phyloP scores from a whole-genome alignment of 768 basidiomycete species.

The Lentinula lateritia region DNA sequence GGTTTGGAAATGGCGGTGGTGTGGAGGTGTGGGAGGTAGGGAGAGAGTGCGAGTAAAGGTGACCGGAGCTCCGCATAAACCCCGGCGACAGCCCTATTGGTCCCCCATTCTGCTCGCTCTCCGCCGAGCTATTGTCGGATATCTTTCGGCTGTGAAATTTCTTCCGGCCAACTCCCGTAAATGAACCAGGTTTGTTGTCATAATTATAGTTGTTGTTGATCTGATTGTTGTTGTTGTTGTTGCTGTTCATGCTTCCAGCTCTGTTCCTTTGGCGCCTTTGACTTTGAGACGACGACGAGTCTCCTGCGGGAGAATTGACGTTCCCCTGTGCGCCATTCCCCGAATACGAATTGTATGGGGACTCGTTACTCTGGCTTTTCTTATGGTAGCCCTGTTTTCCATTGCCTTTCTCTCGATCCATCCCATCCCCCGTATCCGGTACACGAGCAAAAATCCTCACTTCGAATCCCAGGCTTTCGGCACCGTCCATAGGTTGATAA shows the following conservation, averaged over 20 bases:
- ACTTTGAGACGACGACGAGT: neutral
- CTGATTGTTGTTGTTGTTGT: neutral
- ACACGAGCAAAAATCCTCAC: constrained; percentile 67
- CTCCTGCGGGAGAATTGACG: constrained; percentile 7
- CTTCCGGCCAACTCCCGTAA: constrained; percentile 9
- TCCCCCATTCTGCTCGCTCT: constrained; percentile 19
- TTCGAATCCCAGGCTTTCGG: constrained; percentile 70
- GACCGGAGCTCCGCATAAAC: constrained; percentile 18
- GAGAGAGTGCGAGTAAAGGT: constrained; percentile 13
- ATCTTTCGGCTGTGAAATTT: constrained; percentile 22
- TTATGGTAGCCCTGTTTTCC: constrained; percentile 7
- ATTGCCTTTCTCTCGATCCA: constrained; percentile 41
- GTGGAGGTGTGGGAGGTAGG: constrained; percentile 4
- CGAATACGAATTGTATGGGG: neutral
- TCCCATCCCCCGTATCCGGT: constrained; percentile 59
- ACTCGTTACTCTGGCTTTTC: constrained; percentile 19
- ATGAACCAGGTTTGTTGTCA: neutral
- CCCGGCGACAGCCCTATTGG: constrained; percentile 21
- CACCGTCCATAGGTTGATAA: constrained; percentile 75
- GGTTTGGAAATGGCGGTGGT: neutral
- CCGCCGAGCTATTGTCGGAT: constrained; percentile 26
- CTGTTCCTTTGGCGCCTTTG: constrained; percentile 8
- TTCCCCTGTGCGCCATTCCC: constrained; percentile 11
- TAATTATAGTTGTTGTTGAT: neutral
- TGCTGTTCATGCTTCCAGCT: constrained; percentile 10